Conservation (phyloP, 2,329 filamentous ascomycete species). For the Pseudocercospora macadamiae region DNA sequence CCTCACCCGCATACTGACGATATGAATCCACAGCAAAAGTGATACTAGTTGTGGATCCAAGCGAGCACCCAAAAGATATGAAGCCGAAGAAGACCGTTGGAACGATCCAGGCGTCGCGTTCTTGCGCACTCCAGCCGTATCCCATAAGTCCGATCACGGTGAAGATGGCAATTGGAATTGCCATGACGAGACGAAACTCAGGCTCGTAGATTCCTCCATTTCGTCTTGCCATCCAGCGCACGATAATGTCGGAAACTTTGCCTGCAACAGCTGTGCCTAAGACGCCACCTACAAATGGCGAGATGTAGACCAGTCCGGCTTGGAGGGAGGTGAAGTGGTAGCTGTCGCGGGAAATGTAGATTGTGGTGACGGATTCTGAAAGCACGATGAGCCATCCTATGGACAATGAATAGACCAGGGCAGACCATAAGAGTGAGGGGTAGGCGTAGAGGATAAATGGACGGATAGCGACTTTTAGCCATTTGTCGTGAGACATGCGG, state of each 20-base stretch:
- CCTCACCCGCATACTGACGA: slow-evolving; percentile 89
- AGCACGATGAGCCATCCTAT: slow-evolving; percentile 96
- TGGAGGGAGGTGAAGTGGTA: slow-evolving; percentile 84
- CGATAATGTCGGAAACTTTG: slow-evolving; percentile 81
- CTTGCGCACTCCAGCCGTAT: slow-evolving; percentile 88
- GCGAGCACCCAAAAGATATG: slow-evolving; percentile 86
- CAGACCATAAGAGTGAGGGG: slow-evolving; percentile 85
- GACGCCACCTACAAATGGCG: slow-evolving; percentile 84
- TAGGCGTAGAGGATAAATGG: slow-evolving; percentile 88
- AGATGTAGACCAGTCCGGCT: slow-evolving; percentile 85
- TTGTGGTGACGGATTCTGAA: slow-evolving; percentile 80
- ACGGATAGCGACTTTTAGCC: slow-evolving; percentile 74
- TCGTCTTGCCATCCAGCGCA: slow-evolving; percentile 75
- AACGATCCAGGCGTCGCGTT: slow-evolving; percentile 80
- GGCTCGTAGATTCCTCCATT: slow-evolving; percentile 97
- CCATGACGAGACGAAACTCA: slow-evolving; percentile 91
- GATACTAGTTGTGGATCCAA: slow-evolving; percentile 88
- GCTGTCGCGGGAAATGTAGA: slow-evolving; percentile 68
- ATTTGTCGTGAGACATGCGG: slow-evolving; percentile 74
- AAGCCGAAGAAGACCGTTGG: slow-evolving; percentile 92
- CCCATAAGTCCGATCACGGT: slow-evolving; percentile 89
- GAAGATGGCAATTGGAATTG: slow-evolving; percentile 72
- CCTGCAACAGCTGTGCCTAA: slow-evolving; percentile 91
- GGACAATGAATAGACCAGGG: slow-evolving; percentile 81
- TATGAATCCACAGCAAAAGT: slow-evolving; percentile 95